phyloP scores from a whole-genome alignment of 2,329 filamentous ascomycete species.

The Dactylellina sp. region DNA sequence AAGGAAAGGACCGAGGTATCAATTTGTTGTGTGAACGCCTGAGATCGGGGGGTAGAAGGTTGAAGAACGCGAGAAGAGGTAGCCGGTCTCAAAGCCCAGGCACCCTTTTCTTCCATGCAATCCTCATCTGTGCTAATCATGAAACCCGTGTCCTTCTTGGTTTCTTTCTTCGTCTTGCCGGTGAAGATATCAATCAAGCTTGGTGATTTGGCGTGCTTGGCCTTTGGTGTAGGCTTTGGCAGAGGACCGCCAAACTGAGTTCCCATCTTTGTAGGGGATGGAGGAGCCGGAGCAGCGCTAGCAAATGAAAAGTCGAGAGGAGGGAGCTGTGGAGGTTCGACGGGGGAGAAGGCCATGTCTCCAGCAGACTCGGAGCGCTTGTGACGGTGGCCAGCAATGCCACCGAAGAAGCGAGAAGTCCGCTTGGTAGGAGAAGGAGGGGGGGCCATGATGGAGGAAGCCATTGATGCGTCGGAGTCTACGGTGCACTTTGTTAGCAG shows the following conservation, averaged over 20 bases:
- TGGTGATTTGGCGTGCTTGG: slow-evolving; percentile 36
- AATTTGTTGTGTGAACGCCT: slow-evolving; percentile 14
- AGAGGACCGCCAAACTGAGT: slow-evolving; percentile 25
- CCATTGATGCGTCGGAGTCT: slow-evolving; percentile 26
- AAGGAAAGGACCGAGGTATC: slow-evolving; percentile 29
- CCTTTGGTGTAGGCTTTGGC: slow-evolving; percentile 20
- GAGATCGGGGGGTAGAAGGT: slow-evolving; percentile 17
- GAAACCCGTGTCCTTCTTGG: slow-evolving; percentile 41
- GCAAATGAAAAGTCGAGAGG: slow-evolving; percentile 38
- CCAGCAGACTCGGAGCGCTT: slow-evolving; percentile 29
- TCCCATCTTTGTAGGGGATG: slow-evolving; percentile 27
- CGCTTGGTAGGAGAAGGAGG: slow-evolving; percentile 45
- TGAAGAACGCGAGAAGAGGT: slow-evolving; percentile 14
- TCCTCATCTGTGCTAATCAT: slow-evolving; percentile 47
- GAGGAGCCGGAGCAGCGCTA: not conserved
- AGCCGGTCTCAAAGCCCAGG: not conserved
- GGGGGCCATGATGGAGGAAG: slow-evolving; percentile 25
- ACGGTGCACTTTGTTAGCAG: slow-evolving; percentile 15
- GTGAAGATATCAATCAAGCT: slow-evolving; percentile 42
- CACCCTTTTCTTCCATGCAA: slow-evolving; percentile 17
- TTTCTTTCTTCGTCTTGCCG: slow-evolving; percentile 37
- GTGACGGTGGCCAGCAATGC: slow-evolving; percentile 22
- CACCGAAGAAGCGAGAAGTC: slow-evolving; percentile 38
- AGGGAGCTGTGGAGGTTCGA: slow-evolving; percentile 46
- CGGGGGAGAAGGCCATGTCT: slow-evolving; percentile 14